Conservation (phyloP, 306 rosid species). For the Sindora glabra region DNA sequence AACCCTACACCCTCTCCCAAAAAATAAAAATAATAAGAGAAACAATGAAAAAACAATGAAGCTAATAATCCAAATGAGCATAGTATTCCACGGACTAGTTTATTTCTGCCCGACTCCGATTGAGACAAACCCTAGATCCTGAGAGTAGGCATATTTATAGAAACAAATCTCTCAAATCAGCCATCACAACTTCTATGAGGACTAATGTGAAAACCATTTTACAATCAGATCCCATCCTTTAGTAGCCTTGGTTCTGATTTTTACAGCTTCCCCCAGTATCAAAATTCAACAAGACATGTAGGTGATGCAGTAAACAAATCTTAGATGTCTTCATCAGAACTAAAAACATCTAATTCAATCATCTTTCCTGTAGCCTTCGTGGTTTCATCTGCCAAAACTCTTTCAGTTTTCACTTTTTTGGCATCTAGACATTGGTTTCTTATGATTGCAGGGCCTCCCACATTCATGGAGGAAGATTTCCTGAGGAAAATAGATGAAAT, state of each 20-base stretch:
- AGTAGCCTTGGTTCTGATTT: background rate
- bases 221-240: background rate
- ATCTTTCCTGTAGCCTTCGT: slow-evolving; percentile 40
- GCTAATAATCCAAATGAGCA: too few species aligned
- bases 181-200: background rate
- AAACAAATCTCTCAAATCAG: too few species aligned
- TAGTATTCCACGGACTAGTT: too few species aligned
- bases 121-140: too few species aligned
- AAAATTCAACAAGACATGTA: background rate
- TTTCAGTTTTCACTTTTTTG: slow-evolving; percentile 47
- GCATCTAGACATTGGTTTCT: slow-evolving; percentile 30
- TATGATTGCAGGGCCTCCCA: slow-evolving; percentile 22
- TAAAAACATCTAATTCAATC: slow-evolving; percentile 64
- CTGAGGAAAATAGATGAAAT: slow-evolving; percentile 29
- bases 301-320: background rate
- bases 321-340: slow-evolving; percentile 74
- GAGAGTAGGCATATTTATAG: too few species aligned
- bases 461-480: slow-evolving; percentile 41
- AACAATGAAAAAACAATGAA: too few species aligned
- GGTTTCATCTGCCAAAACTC: slow-evolving; percentile 28
- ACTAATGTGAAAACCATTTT: background rate
- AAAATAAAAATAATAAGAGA: too few species aligned
- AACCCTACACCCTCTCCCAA: too few species aligned
- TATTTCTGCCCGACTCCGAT: too few species aligned
- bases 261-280: background rate